phyloP scores from a whole-genome alignment of 2,329 filamentous ascomycete genomes.

The Trichophyton verrucosum region DNA sequence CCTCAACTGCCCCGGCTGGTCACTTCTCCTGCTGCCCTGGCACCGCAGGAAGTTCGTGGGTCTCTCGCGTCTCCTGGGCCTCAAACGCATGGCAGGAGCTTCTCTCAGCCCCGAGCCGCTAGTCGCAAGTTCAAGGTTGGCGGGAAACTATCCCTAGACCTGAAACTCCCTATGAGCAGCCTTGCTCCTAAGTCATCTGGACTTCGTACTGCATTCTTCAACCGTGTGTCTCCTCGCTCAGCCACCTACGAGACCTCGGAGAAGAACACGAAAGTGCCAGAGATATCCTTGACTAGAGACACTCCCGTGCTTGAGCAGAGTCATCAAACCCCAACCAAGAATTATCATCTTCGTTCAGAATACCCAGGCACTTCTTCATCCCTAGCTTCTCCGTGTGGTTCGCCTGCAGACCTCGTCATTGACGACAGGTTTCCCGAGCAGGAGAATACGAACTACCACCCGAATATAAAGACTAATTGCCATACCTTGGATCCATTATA shows the following conservation, averaged over 20 bases:
- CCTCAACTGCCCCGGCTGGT: slow-evolving; percentile 35
- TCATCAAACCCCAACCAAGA: background rate
- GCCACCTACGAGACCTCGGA: slow-evolving; percentile 11
- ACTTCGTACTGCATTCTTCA: slow-evolving; percentile 27
- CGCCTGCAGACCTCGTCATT: slow-evolving; percentile 1
- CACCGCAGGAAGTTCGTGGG: slow-evolving; percentile 3
- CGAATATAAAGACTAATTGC: background rate
- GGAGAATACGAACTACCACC: background rate
- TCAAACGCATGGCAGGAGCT: slow-evolving; percentile 19
- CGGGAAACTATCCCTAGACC: slow-evolving; percentile 17
- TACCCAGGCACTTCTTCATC: background rate
- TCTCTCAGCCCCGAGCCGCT: slow-evolving; percentile 26
- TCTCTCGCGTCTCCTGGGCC: slow-evolving; percentile 18
- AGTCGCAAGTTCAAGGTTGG: slow-evolving; percentile 15
- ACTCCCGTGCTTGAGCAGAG: background rate
- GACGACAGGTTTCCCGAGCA: background rate
- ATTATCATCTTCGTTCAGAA: background rate
- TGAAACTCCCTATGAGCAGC: slow-evolving; percentile 24
- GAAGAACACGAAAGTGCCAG: background rate
- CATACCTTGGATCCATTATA: background rate
- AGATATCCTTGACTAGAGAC: background rate
- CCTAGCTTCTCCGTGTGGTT: background rate
- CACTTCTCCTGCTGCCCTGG: slow-evolving; percentile 27
- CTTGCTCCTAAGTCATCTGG: slow-evolving; percentile 24
- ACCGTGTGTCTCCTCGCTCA: slow-evolving; percentile 21